Conservation (phyloP, 1,284 basidiomycete species). For the Cutaneotrichosporon sp. region DNA sequence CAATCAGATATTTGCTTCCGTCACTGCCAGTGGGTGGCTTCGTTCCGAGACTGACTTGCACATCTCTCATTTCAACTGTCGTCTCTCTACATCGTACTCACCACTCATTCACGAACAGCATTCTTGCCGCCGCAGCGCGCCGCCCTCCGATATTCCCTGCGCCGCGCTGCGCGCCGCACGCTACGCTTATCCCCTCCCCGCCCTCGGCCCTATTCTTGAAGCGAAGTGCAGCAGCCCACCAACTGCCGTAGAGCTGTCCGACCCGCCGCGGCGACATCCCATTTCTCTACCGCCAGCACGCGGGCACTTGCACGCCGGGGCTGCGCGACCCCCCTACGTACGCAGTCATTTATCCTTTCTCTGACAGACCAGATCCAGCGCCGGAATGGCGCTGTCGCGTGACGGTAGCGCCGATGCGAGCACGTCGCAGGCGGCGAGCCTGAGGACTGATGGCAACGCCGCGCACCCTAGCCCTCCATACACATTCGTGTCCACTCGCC, state of each 20-base stretch:
- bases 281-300: background rate
- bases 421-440: constrained; percentile 14
- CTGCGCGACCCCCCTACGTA: constrained; percentile 1
- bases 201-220: no score
- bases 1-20: background rate
- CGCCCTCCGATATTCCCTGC: background rate
- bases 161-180: constrained; percentile 2
- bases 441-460: background rate
- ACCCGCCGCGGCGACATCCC: no score
- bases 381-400: constrained; percentile 22
- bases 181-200: no score
- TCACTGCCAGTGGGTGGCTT: no score
- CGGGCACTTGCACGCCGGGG: background rate
- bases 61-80: background rate
- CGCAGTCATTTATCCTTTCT: background rate
- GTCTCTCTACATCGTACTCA: background rate
- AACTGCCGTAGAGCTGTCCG: no score
- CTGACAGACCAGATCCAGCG: background rate
- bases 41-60: no score
- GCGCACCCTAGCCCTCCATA: background rate
- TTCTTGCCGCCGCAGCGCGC: background rate
- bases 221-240: no score
- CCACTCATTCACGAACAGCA: background rate
- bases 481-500: background rate
- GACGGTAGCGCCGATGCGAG: constrained; percentile 32